phyloP scores from a whole-genome alignment of 192 early-diverging fungal species.

The Coemansia reversa region DNA sequence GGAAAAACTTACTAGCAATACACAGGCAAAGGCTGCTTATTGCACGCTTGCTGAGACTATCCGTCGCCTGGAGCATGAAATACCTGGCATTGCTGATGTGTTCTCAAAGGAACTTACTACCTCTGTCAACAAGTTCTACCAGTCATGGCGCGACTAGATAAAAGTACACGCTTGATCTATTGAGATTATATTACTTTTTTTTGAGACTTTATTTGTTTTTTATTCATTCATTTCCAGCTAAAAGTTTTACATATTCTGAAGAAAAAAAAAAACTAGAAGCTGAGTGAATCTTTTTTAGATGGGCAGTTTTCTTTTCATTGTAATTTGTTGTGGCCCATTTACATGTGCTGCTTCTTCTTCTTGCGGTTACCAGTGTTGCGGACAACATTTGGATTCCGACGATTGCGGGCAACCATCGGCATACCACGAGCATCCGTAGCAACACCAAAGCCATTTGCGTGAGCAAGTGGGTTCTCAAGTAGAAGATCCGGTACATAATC shows the following conservation, averaged over 20 bases:
- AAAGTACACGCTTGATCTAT: neutral
- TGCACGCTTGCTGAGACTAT: constrained; percentile 55
- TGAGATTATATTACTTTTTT: neutral
- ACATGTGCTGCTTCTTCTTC: constrained; percentile 46
- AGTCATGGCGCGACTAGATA: constrained; percentile 48
- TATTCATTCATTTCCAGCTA: neutral
- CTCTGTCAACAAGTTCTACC: constrained; percentile 53
- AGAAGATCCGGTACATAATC: constrained; percentile 43
- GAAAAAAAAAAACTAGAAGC: neutral
- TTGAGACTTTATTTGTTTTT: neutral
- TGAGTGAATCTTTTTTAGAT: neutral
- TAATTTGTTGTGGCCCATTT: neutral
- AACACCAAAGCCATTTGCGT: constrained; percentile 52
- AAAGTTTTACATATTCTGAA: neutral
- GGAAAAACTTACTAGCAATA: constrained; percentile 50
- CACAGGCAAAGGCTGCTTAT: constrained; percentile 47
- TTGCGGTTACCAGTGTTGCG: constrained; percentile 59
- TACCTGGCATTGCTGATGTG: constrained; percentile 56
- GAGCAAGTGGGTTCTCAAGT: constrained; percentile 5
- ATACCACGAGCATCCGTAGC: constrained; percentile 64
- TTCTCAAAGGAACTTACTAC: constrained; percentile 52
- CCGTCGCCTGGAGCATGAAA: constrained; percentile 53
- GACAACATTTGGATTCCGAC: constrained; percentile 67
- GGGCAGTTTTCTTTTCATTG: neutral
- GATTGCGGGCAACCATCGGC: constrained; percentile 64